These are phyloP conservation scores for Dinochytrium kinnereticum DNA, from an alignment of 371 early-diverging fungal genomes.

Conservation along the genomic window DNA sequence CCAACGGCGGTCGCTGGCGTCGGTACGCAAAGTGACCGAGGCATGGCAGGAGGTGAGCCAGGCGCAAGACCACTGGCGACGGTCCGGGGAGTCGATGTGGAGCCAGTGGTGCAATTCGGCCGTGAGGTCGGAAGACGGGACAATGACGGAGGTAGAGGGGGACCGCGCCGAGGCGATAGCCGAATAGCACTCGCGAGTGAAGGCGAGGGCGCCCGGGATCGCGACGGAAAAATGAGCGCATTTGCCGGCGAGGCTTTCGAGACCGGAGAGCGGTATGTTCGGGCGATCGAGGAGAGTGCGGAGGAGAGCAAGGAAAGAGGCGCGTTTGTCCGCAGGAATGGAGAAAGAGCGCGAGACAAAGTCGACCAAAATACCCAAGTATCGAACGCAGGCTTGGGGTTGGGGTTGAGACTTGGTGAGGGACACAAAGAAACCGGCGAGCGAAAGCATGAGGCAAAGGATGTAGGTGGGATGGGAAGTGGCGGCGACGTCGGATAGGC, in stretches of 20 bases:
- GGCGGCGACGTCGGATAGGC: not conserved
- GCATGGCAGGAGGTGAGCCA: conserved; percentile 7
- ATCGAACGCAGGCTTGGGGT: not conserved
- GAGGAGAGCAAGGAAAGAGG: conserved; percentile 12
- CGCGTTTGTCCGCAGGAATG: conserved; percentile 13
- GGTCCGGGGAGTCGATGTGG: not conserved
- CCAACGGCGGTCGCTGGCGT: conserved; percentile 6
- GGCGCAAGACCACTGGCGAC: not conserved
- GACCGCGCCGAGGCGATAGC: not conserved
- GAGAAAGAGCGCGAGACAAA: not conserved
- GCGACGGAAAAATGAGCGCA: conserved; percentile 19
- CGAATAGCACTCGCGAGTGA: not conserved
- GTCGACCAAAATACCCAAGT: conserved; percentile 12
- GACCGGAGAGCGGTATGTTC: not conserved
- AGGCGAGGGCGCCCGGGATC: conserved; percentile 18
- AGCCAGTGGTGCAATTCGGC: conserved; percentile 11
- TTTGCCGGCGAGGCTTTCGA: conserved; percentile 13
- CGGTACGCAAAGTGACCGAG: not conserved
- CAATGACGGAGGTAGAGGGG: not conserved
- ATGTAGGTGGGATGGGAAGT: conserved; percentile 10
- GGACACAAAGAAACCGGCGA: not conserved
- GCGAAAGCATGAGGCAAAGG: not conserved
- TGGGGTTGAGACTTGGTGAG: conserved; percentile 3
- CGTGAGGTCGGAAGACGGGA: not conserved
- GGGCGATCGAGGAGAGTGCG: not conserved